Conservation (phyloP, 345 rosid species). For the Rhizophora mangle region DNA sequence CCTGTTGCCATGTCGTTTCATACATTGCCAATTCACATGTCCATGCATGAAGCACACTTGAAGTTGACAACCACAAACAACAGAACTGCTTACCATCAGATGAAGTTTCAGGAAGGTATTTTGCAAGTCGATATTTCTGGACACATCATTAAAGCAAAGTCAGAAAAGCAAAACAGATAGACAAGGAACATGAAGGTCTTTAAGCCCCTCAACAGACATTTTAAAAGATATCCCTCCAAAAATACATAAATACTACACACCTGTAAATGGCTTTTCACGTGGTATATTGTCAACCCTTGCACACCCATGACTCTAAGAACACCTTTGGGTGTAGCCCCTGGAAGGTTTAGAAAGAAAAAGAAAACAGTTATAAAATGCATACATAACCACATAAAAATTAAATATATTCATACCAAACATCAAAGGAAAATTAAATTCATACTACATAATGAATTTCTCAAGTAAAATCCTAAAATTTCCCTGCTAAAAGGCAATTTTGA, state of each 20-base stretch:
- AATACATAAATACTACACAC: slow-evolving; percentile 26
- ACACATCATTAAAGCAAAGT: slow-evolving; percentile 25
- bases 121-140: slow-evolving; percentile 95
- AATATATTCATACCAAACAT: not conserved
- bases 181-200: not conserved
- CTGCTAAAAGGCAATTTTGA: not conserved
- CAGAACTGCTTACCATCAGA: slow-evolving; percentile 65
- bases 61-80: slow-evolving; percentile 15
- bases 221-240: not conserved
- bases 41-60: not conserved
- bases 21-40: not conserved
- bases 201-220: not conserved
- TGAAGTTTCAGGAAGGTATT: slow-evolving; percentile 88
- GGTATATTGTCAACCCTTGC: slow-evolving; percentile 93
- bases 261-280: slow-evolving; percentile 99
- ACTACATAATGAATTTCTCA: not conserved
- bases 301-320: slow-evolving; percentile 99
- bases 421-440: not conserved
- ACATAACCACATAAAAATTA: not conserved
- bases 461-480: not conserved
- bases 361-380: slow-evolving; percentile 3
- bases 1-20: not conserved
- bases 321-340: slow-evolving; percentile 99
- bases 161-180: slow-evolving; percentile 8
- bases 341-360: slow-evolving; percentile 3